phyloP scores from a whole-genome alignment of 2,329 filamentous ascomycete species.

The Fusarium sp. region DNA sequence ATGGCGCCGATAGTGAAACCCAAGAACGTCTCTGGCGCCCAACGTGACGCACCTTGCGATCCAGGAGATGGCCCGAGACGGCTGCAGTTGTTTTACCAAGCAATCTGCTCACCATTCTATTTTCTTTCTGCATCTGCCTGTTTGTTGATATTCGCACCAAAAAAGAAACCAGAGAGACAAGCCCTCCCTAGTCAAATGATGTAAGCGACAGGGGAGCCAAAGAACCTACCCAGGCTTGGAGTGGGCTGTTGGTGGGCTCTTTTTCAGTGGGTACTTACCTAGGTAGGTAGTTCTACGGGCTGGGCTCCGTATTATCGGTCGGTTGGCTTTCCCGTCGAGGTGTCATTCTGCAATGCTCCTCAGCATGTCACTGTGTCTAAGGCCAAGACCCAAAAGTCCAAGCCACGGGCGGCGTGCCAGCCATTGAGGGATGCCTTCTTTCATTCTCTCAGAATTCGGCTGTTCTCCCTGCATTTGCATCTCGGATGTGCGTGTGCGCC shows the following conservation, averaged over 20 bases:
- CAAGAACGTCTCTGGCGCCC: conserved; percentile 12
- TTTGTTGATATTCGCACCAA: neutral
- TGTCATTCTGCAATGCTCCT: conserved; percentile 15
- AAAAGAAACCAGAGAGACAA: neutral
- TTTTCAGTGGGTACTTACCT: neutral
- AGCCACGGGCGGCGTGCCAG: conserved; percentile 18
- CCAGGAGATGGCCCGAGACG: conserved; percentile 11
- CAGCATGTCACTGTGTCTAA: conserved; percentile 13
- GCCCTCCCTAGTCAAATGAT: neutral
- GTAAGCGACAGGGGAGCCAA: conserved; percentile 4
- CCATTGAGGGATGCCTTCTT: conserved; percentile 10
- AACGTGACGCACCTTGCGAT: conserved; percentile 18
- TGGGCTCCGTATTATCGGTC: neutral
- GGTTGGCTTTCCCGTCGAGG: conserved; percentile 13
- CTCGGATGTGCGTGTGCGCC: neutral
- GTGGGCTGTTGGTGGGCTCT: conserved; percentile 3
- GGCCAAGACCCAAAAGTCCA: conserved; percentile 6
- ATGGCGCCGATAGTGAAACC: conserved; percentile 25
- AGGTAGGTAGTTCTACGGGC: no score
- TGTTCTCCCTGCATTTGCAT: neutral
- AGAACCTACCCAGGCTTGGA: no score
- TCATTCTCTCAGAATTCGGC: neutral
- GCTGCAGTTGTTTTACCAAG: neutral
- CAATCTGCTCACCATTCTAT: neutral
- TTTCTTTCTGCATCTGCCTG: neutral